Evolutionary conservation across 345 rosid species (phyloP).

Genomic region (Lenwebbia sp.): DNA sequence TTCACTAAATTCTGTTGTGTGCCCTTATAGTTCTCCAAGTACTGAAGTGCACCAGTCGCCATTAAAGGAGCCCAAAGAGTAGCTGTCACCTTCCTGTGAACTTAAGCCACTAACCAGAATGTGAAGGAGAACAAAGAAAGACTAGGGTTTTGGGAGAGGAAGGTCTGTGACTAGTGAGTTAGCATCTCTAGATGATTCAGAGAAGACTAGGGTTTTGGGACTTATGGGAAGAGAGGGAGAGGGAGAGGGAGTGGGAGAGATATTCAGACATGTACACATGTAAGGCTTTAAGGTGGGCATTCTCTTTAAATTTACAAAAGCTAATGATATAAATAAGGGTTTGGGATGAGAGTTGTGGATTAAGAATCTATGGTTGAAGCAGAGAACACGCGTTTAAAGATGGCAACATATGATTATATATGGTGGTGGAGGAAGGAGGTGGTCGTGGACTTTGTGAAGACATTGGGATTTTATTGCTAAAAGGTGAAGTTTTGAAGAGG

Average conservation of each 20-base stretch:
- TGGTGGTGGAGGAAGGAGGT: background rate
- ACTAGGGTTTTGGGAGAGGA: background rate
- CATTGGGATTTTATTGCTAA: background rate
- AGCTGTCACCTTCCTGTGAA: background rate
- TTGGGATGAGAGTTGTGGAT: background rate
- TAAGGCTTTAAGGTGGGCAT: background rate
- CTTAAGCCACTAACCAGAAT: background rate
- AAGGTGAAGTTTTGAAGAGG: background rate
- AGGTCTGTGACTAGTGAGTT: background rate
- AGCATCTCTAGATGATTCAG: background rate
- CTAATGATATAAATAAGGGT: background rate
- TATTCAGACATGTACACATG: background rate
- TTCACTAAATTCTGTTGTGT: background rate
- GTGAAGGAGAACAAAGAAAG: background rate
- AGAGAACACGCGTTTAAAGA: background rate
- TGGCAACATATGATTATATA: background rate
- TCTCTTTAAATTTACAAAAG: background rate
- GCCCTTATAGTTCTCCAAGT: background rate
- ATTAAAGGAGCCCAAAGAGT: background rate
- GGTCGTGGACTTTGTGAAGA: background rate
- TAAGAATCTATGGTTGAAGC: constrained; percentile 3
- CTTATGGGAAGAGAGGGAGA: background rate
- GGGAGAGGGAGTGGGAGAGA: background rate
- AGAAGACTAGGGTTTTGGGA: background rate
- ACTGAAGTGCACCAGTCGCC: background rate